These are phyloP conservation scores for Volutella citrinella DNA, from an alignment of 2,329 filamentous ascomycete species.

Conservation along the genomic window DNA sequence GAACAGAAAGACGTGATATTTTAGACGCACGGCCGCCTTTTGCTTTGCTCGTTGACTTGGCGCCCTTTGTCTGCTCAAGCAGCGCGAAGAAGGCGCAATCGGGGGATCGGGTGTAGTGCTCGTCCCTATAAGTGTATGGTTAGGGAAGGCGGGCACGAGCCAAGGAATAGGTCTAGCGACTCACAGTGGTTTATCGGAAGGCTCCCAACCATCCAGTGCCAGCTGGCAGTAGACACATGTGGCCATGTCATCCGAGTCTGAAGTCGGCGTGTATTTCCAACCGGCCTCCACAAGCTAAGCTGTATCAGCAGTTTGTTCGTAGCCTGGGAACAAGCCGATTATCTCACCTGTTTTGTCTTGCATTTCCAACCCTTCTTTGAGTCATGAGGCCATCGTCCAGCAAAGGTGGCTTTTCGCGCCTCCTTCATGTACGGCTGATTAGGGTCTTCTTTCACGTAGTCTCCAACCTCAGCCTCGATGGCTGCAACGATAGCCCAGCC, in stretches of 20 bases:
- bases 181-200: constrained; percentile 82
- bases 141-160: too few relatives aligned
- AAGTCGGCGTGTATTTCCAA: constrained; percentile 87
- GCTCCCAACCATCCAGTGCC: constrained; percentile 92
- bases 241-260: constrained; percentile 82
- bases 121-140: too few relatives aligned
- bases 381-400: constrained; percentile 85
- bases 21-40: constrained; percentile 63
- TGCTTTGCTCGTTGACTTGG: constrained; percentile 54
- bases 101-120: constrained; percentile 77
- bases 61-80: constrained; percentile 50
- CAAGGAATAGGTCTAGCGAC: constrained; percentile 33
- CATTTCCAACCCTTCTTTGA: constrained; percentile 84
- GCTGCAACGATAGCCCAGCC: constrained; percentile 78
- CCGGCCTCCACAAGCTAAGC: constrained; percentile 82
- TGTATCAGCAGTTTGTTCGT: constrained; percentile 6
- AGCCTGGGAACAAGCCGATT: not conserved
- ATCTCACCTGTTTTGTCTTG: constrained; percentile 76
- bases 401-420: constrained; percentile 81
- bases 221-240: constrained; percentile 90
- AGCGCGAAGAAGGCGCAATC: constrained; percentile 82
- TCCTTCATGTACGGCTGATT: constrained; percentile 66
- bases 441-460: constrained; percentile 70
- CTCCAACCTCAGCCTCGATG: constrained; percentile 59
- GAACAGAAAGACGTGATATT: constrained; percentile 61